These are phyloP conservation scores for Protoeuglena noctilucae DNA, from an alignment of 139 green algal genomes.

Conservation along the genomic window DNA sequence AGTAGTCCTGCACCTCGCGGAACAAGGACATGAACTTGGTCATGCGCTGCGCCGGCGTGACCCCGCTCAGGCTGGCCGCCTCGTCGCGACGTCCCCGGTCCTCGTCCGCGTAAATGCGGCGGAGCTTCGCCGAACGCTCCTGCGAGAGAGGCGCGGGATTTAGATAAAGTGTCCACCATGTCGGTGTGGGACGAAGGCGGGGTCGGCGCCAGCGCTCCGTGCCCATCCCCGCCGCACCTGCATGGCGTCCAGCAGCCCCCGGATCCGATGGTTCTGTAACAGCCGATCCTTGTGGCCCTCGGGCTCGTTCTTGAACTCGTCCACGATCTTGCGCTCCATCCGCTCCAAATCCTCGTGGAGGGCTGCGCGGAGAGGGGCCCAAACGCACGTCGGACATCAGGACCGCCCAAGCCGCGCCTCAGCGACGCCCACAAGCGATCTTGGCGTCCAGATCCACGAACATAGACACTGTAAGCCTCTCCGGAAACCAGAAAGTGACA, in stretches of 20 bases:
- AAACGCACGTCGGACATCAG: no score
- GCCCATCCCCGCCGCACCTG: no score
- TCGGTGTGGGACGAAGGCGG: no score
- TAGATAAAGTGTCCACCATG: no score
- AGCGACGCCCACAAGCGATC: no score
- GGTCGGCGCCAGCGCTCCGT: no score
- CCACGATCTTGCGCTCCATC: neutral
- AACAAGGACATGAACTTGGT: conserved; percentile 64
- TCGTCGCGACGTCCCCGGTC: conserved; percentile 68
- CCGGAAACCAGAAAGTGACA: no score
- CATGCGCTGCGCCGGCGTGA: neutral
- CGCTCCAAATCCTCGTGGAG: neutral
- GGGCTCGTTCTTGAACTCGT: neutral
- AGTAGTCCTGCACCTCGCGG: conserved; percentile 66
- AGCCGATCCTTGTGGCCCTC: neutral
- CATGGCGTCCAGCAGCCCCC: neutral
- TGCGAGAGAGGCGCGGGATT: no score
- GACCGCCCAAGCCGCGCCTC: no score
- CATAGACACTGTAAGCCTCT: no score
- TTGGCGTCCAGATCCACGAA: no score
- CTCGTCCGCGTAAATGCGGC: conserved; percentile 68
- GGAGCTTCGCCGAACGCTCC: neutral
- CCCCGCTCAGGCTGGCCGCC: conserved; percentile 12
- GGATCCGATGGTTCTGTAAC: neutral
- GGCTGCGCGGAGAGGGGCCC: no score